Evolutionary conservation across 495 filamentous ascomycete genomes (phyloP).

Genomic region (Cenococcum geophilum): DNA sequence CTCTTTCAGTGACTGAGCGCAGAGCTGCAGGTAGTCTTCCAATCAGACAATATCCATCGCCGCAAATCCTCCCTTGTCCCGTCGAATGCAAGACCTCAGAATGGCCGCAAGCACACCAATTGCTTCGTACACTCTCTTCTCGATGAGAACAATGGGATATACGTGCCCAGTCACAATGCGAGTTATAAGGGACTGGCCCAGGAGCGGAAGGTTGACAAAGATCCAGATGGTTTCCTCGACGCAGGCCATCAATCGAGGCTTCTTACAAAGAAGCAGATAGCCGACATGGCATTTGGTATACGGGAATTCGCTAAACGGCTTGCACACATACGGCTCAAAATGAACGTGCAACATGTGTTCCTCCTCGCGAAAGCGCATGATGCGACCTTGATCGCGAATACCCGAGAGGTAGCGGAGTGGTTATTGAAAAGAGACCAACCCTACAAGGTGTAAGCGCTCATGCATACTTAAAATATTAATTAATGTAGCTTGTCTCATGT

Average conservation of each 20-base stretch:
- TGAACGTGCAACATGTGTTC: conserved; percentile 77
- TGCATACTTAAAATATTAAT: not conserved
- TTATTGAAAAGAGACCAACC: conserved; percentile 63
- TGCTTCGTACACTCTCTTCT: conserved; percentile 84
- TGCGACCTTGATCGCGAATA: conserved; percentile 68
- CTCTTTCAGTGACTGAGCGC: not conserved
- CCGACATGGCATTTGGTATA: conserved; percentile 94
- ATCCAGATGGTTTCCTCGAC: conserved; percentile 1
- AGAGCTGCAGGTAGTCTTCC: conserved; percentile 62
- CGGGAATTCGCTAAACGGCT: conserved; percentile 83
- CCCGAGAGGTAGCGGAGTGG: conserved; percentile 74
- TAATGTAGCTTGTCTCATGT: not conserved
- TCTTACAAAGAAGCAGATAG: conserved; percentile 86
- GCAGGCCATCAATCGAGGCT: conserved; percentile 50
- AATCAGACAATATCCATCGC: conserved; percentile 61
- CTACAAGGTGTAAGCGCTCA: conserved; percentile 60
- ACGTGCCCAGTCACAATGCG: conserved; percentile 15
- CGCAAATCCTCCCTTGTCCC: conserved; percentile 78
- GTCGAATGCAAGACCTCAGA: conserved; percentile 45
- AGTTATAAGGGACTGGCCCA: conserved; percentile 27
- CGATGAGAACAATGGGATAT: conserved; percentile 38
- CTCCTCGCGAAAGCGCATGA: conserved; percentile 86
- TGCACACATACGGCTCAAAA: conserved; percentile 67
- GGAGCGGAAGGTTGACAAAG: conserved; percentile 40
- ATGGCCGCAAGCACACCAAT: conserved; percentile 51